Evolutionary conservation across 345 rosid genomes (phyloP), one percentile per base, ranked within the genome.

Genomic region (Nephelium lappaceum): DNA sequence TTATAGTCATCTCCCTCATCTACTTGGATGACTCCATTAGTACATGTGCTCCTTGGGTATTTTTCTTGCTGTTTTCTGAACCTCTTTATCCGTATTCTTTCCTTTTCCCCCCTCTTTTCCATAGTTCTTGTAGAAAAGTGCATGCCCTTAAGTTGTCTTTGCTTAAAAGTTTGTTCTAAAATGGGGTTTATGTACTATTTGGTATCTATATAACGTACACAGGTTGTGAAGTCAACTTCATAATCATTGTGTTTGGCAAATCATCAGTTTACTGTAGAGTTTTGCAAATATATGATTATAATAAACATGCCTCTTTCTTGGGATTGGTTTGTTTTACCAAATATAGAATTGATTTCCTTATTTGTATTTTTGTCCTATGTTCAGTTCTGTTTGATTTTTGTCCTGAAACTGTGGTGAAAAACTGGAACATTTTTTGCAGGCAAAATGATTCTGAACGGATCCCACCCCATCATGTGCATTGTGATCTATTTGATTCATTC

Each of bases 401-500:
- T n/a, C n/a, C n/a, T n/a, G n/a, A n/a, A n/a, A n/a, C n/a, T n/a
- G n/a, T n/a, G n/a, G n/a, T n/a, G n/a, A n/a, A n/a, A n/a, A n/a
- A n/a, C n/a, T n/a, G n/a, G n/a, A n/a, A n/a, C n/a, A n/a, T 19
- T 38, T 78, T 72, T 81, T 89, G 89, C 97, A 93, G 98, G 55
- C 84, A 80, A 49, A 85, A 41, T 67, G 69, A 72, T 78, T 65
- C 71, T 53, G 86, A 77, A 42, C 82, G 71, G 71, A 74, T 79
- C 68, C 69, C 88, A 65, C 57, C 85, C 36, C 78, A 36, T 77
- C 73, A 55, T 64, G 67, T 55, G 36, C 84, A 85, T 36, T 47
- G 75, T 55, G 81, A 89, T 58, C 78, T 86, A 9, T 78, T 92
- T 21, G 92, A 90, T 45, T 87, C 93, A 60, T 93, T 92, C 79